Evolutionary conservation across 192 early-diverging fungal genomes (phyloP), one percentile per base, ranked within the genome.

Genomic region (Gonapodya sp.): DNA sequence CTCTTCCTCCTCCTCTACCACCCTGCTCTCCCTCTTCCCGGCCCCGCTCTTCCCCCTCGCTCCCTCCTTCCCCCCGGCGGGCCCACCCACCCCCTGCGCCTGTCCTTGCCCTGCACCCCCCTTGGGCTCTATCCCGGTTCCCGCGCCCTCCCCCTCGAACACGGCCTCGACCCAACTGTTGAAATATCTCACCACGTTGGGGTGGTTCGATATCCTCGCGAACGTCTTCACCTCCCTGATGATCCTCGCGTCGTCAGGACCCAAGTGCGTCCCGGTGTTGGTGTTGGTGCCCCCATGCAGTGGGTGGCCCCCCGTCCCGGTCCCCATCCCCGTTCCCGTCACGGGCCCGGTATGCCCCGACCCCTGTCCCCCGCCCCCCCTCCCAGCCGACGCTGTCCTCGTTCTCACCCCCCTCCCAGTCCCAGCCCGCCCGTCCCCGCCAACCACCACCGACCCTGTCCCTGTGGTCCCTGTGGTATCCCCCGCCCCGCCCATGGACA

Each of bases 161-260:
- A 77, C 75, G 8, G 87, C 87, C 87, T 99, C 96, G 1, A 99
- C 85, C 97, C 97, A 99, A 35, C 92, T 93, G 33, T 91, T 89
- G 83, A 94, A 96, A 83, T 99, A 99, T 1, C 97, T 87, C 73
- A 99, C 95, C 33, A 99, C 94, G 82, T 98, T 97, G 30, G 87
- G 89, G 85, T 99, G 96, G 73, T 93, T 82, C 0, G 87, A 86
- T 1, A 89, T 81, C 37, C 81, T 73, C 0, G 88, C 88, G 31
- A 89, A 82, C n/a, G 86, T 82, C 72, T 88, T 89, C 34, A 88
- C 84, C 82, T 89, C 88, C 30, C 85, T 79, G 36, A 89, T 74
- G 36, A 89, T 77, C 2, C 87, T 37, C 34, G 79, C 73, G 72
- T 88, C 86, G 16, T 77, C 75, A 8, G 75, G 0, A 2, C 34